Evolutionary conservation across 345 rosid genomes (phyloP), one percentile per base, ranked within the genome.

Genomic region (Aquilaria yunnanensis): DNA sequence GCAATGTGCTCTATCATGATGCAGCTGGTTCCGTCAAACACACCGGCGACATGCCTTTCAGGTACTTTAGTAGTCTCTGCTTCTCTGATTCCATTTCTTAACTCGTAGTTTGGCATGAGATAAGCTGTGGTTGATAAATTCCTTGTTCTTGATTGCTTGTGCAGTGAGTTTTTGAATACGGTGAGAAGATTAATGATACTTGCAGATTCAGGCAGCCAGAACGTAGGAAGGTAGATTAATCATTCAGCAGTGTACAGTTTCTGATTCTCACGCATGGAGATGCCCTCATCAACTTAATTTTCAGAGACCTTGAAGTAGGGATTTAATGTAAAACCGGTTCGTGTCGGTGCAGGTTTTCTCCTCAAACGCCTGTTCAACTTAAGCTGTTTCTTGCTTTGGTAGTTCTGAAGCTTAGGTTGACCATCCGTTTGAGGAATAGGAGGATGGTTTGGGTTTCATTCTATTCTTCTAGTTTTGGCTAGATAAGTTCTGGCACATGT

Each of bases 81-180:
- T 16, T 60, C 23, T 23, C 23, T 23, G 23, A 23, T 23, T 45
- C 16, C 2, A 10, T 46, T 6, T 61, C 1, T 59, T n/a, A 2
- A 10, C n/a, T 56, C 10, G 32, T 29, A 64, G 13, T 12, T 33
- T 2, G 57, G 33, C 14, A 49, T 67, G 8, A 37, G 43, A 5
- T 9, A 37, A 37, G 23, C 23, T 10, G 60, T 29, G 45, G n/a
- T 7, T 66, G 53, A 46, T 55, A 57, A 46, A 49, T 57, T 63
- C 9, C 41, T 47, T 57, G 50, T 37, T 30, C 46, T 55, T 47
- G 13, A 6, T 55, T 70, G 49, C 32, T 37, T 12, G 7, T 64
- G 79, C 92, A 94, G 97, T 64, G 92, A 85, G 72, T 90, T 94
- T 72, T 67, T 82, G 82, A 94, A 83, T 82, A 77, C 89, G 9